Conservation (phyloP, 257 asterid genomes). For the Gynochthodes officinalis region DNA sequence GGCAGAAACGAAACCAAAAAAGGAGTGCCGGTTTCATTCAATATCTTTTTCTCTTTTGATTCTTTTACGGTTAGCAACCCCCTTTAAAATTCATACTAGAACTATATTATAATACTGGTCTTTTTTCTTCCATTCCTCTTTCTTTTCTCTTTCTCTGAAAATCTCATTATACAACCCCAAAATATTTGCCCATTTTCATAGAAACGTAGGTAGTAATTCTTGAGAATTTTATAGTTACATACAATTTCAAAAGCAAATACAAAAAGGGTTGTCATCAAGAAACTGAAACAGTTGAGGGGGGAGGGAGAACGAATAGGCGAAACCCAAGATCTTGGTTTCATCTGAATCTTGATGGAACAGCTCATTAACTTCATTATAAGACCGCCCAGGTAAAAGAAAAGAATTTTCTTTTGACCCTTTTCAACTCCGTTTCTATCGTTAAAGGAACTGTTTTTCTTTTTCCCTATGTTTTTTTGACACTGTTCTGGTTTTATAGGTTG, state of each 20-base stretch:
- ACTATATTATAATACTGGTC: not conserved
- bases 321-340: conserved; percentile 37
- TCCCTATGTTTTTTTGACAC: not conserved
- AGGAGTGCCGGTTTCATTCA: conserved; percentile 8
- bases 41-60: not conserved
- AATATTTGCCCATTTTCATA: not conserved
- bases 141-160: not conserved
- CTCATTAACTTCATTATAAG: conserved; percentile 92
- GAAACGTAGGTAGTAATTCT: not conserved
- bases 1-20: not conserved
- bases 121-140: not conserved
- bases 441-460: not conserved
- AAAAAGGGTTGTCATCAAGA: not conserved
- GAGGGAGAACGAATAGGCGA: not conserved
- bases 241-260: not conserved
- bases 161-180: not conserved
- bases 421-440: not conserved
- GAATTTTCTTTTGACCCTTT: conserved; percentile 1
- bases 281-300: conserved; percentile 15
- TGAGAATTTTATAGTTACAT: not conserved
- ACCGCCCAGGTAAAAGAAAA: conserved; percentile 78
- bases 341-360: conserved; percentile 80
- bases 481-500: not conserved
- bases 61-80: conserved; percentile 2
- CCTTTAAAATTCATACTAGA: not conserved